These are phyloP conservation scores for Globisporangium sylvaticum DNA, from an alignment of 352 stramenopile species.

Conservation along the genomic window DNA sequence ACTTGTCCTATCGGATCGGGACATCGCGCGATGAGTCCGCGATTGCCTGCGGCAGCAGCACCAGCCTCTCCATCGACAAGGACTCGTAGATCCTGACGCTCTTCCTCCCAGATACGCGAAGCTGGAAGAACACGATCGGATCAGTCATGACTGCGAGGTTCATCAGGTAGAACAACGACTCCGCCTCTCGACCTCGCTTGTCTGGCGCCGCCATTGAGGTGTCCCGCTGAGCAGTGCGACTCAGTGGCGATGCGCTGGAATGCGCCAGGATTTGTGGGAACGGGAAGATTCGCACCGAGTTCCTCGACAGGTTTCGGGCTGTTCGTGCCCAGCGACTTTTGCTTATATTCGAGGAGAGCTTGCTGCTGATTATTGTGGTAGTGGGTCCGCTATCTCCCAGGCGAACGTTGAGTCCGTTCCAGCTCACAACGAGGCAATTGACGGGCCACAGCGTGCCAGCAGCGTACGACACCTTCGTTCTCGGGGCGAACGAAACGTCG, in stretches of 20 bases:
- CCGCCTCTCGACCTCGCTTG: background rate
- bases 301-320: background rate
- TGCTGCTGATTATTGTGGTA: background rate
- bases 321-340: background rate
- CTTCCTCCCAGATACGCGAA: background rate
- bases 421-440: slow-evolving; percentile 13
- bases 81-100: slow-evolving; percentile 5
- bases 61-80: background rate
- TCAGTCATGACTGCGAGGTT: slow-evolving; percentile 13
- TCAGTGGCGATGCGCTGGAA: background rate
- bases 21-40: background rate
- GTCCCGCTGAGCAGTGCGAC: background rate
- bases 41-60: slow-evolving; percentile 3
- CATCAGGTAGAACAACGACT: slow-evolving; percentile 15
- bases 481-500: slow-evolving; percentile 5
- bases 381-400: background rate
- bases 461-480: slow-evolving; percentile 12
- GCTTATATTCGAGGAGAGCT: background rate
- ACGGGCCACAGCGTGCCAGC: slow-evolving; percentile 13
- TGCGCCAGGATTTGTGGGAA: background rate
- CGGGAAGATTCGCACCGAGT: background rate
- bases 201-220: background rate
- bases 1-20: background rate
- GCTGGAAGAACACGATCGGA: slow-evolving; percentile 9
- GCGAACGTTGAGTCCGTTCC: background rate